phyloP scores from a whole-genome alignment of 177 flowering plant genomes.

The Vitis hybrid region DNA sequence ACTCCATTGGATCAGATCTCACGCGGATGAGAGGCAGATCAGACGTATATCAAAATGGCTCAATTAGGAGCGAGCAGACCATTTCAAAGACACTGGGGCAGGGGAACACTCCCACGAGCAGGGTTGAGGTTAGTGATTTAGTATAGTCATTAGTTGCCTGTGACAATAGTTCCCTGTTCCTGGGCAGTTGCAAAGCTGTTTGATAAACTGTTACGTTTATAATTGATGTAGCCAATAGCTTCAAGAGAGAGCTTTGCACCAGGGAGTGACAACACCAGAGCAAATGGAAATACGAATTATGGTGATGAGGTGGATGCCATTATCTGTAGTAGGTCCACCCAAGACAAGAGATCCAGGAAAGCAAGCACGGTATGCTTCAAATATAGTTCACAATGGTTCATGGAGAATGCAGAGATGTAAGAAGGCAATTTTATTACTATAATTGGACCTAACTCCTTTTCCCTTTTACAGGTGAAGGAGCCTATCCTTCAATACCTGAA shows the following conservation, averaged over 20 bases:
- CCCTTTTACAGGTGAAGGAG: slow-evolving; percentile 69
- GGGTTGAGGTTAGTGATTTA: slow-evolving; percentile 44
- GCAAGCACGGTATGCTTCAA: slow-evolving; percentile 70
- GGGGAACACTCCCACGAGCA: slow-evolving; percentile 75
- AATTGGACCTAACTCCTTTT: neutral
- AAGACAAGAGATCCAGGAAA: slow-evolving; percentile 68
- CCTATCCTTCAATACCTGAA: slow-evolving; percentile 71
- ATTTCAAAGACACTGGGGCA: slow-evolving; percentile 32
- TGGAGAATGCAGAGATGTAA: neutral
- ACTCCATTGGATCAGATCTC: slow-evolving; percentile 87
- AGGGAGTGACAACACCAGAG: slow-evolving; percentile 35
- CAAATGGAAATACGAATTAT: slow-evolving; percentile 24
- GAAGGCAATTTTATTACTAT: neutral
- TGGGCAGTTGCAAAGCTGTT: neutral
- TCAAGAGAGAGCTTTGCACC: slow-evolving; percentile 71
- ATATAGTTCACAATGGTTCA: neutral
- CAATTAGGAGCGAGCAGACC: slow-evolving; percentile 50
- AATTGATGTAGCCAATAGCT: slow-evolving; percentile 64
- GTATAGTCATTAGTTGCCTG: too few species aligned
- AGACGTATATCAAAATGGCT: slow-evolving; percentile 36
- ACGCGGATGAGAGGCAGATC: slow-evolving; percentile 63
- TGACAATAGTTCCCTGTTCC: neutral
- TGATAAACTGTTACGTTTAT: neutral
- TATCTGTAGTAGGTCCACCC: slow-evolving; percentile 48
- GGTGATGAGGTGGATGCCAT: slow-evolving; percentile 39